Base-by-base conservation (phyloP, 148 eudicot genomes). In the Polygonum aviculare region DNA sequence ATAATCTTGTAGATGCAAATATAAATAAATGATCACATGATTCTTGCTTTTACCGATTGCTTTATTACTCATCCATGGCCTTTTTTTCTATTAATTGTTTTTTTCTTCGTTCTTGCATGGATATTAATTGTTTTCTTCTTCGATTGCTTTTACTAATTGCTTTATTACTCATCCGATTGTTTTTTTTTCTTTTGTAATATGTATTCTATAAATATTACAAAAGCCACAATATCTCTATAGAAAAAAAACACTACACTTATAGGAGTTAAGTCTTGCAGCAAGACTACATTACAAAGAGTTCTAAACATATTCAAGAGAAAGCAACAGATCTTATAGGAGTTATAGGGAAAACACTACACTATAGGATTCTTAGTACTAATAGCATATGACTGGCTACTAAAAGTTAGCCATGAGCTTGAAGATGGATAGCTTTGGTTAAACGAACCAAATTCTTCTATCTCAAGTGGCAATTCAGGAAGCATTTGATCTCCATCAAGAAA, bases 401-500 rank as follows among this genome's bases (percentile, higher is more conserved):
- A 60, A 36, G 38, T 21, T 60, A 60, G 11, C 67, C 67, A 26
- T 7, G 67, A 60, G 35, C 67, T 22, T 26, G 67, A 60, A 4
- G 67, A 22, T 12, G 67, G 5, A 0, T 10, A 22, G 67, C 67
- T 60, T 22, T 26, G 67, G 67, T 60, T 60, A 60, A 60, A 60
- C 38, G 67, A 60, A 60, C 67, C 67, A 11, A 60, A 22, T 26
- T 60, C 67, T 10, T 2, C 79, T 31, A 26, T 31, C 50, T 82
- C 80, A 2, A 39, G 44, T 0, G 87, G 81, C 18, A 84, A 78
- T 21, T 26, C 7, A 26, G 87, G 87, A 2, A 77, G 78, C 69
- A 21, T 49, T 19, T 76, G 72, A 74, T 84, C 84, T 0, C 87
- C 87, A 14, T 50, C 73, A 1, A 84, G 74, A 65, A 80, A 80